Base-by-base conservation (phyloP, 2,329 filamentous ascomycete species). In the Balansia obtecta region DNA sequence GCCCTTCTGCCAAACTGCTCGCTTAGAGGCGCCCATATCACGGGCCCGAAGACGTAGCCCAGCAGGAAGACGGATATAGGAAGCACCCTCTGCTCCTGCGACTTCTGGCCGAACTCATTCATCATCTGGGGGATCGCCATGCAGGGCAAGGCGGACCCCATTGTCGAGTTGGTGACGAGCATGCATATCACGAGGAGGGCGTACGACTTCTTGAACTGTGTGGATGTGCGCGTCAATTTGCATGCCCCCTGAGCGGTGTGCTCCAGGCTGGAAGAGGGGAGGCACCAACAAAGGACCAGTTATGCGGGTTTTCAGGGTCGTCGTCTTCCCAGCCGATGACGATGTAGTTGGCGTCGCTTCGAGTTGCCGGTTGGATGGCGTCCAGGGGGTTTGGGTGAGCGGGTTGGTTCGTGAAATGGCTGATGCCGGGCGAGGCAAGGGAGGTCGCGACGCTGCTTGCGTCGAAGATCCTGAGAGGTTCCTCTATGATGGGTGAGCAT, bases 111-210 rank as follows among this genome's bases (percentile, higher is more conserved):
- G 66, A 82, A 87, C 56, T 82, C 70, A 4, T 65, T 60, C 2
- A 72, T 67, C 44, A 86, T 82, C 45, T 72, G 74, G 2, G 75
- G 70, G 2, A 80, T 73, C 11, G 79, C 78, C 61, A 82, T 82
- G 50, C 79, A 78, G 0, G 83, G 80, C 7, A 86, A 68, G 0
- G 80, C 73, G 42, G 77, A 83, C 2, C 77, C 79, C 65, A 86
- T 77, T 8, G 83, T 86, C 32, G 76, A 80, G 62, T 87, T 87
- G 60, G 84, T 69, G 45, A 86, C 80, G 50, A 75, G 71, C 54
- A 76, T 62, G 66, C 81, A 79, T 2, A 75, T 74, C 1, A 76
- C 71, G 27, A 76, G 57, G 2, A 83, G 59, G 7, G 85, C 71
- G 42, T 68, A 65, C 1, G 65, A 55, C 60, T 85, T 86, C 57